Base-by-base conservation (phyloP, 805 yeast species). In the Pichia paraexigua region DNA sequence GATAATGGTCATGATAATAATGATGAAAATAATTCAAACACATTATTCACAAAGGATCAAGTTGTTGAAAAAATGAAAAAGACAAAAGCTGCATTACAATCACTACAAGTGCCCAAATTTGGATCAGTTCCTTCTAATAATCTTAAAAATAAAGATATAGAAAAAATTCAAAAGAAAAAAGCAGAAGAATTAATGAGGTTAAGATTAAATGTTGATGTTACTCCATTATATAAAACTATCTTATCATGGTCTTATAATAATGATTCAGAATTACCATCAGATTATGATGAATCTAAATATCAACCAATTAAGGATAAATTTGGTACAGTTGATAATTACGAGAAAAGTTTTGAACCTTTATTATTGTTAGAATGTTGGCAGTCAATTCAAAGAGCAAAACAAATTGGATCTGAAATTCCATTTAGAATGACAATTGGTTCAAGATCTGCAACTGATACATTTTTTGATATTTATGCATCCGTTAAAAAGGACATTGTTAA, bases 361-460 rank as follows among this genome's bases (percentile, higher is more conserved):
- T 70, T 94, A 43, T 69, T 91, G 63, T 68, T 92, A 41, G 99
- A 94, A 68, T 87, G 96, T 56, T 95, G 98, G 97, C 96, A 91
- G 61, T 85, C 88, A 0, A 78, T 94, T 27, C 84, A 82, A 57
- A 75, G 87, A 5, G 81, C 94, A 0, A 82, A 85, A 55, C 80
- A 79, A 47, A 79, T 86, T 18, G 69, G 71, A 17, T 77, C 77
- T 11, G 78, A 77, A 46, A 67, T 60, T 6, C 90, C 95, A 0
- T 84, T 91, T 63, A 76, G 75, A 30, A 59, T 91, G 2, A 70
- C 79, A 2, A 71, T 91, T 20, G 97, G 95, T 4, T 86, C 89
- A 37, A 77, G 97, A 58, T 78, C 89, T 2, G 81, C 87, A 1
- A 85, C 87, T 17, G 96, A 90, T 59, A 85, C 87, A 15, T 94